Percentiles rank a stretch among this genome's conserved stretches.
phyloP scores from a whole-genome alignment of 306 rosid genomes.

The Citrullus mucosospermus region DNA sequence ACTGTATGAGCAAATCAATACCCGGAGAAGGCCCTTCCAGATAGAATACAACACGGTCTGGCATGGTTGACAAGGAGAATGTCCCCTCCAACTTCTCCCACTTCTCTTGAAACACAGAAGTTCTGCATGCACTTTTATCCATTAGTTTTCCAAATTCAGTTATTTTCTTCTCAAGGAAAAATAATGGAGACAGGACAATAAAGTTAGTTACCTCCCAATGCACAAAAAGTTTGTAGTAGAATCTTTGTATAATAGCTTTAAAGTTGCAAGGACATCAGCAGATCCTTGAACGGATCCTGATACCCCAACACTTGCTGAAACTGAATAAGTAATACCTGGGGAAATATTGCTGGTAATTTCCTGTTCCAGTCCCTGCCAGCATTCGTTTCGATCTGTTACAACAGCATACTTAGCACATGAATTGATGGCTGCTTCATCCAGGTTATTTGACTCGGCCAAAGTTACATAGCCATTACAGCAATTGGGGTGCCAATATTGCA shows the following conservation, averaged over 20 bases:
- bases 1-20: constrained; percentile 52
- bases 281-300: constrained; percentile 48
- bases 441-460: constrained; percentile 31
- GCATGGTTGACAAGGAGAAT: constrained; percentile 47
- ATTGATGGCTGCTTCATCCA: constrained; percentile 15
- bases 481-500: constrained; percentile 68
- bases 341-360: constrained; percentile 53
- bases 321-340: constrained; percentile 38
- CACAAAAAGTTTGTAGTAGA: constrained; percentile 46
- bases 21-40: constrained; percentile 91
- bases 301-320: constrained; percentile 70
- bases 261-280: constrained; percentile 67
- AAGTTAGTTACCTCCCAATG: constrained; percentile 55
- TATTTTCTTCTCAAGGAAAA: neutral
- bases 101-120: constrained; percentile 43
- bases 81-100: constrained; percentile 80
- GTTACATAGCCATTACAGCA: constrained; percentile 51
- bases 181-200: neutral
- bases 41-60: constrained; percentile 54
- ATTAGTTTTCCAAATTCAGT: neutral
- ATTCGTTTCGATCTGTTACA: constrained; percentile 50
- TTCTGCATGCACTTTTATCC: constrained; percentile 29
- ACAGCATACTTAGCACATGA: constrained; percentile 36
- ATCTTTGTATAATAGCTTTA: constrained; percentile 47
- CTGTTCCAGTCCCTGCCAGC: constrained; percentile 97